phyloP scores from a whole-genome alignment of 2,329 filamentous ascomycete genomes.

The Cladosporium sphaerospermum region DNA sequence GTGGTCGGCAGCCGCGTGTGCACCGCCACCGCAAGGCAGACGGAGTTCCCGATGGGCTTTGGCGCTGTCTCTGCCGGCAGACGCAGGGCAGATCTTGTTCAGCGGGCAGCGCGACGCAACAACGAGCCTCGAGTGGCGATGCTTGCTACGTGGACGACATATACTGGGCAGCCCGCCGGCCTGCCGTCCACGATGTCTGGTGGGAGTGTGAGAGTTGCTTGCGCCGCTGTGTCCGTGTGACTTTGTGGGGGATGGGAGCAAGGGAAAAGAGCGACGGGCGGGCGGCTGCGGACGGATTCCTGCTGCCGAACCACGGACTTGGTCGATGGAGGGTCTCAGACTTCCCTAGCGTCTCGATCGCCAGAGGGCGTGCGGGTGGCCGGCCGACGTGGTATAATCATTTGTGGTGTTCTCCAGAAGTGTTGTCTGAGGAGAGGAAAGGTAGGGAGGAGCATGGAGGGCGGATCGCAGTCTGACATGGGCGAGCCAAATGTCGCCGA shows the following conservation, averaged over 20 bases:
- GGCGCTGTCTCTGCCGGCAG: not conserved
- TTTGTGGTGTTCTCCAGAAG: not conserved
- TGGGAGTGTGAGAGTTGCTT: no score
- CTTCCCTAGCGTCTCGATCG: not conserved
- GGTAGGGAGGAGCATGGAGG: not conserved
- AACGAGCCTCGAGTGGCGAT: slow-evolving; percentile 1
- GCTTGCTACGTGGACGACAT: slow-evolving; percentile 7
- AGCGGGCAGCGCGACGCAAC: not conserved
- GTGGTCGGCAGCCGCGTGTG: slow-evolving; percentile 6
- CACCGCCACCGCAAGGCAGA: slow-evolving; percentile 5
- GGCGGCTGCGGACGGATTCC: not conserved
- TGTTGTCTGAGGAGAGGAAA: not conserved
- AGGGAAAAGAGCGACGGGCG: not conserved
- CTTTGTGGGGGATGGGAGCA: not conserved
- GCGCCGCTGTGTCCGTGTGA: not conserved
- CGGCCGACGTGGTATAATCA: not conserved
- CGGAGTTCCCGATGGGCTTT: slow-evolving; percentile 7
- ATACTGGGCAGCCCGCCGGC: slow-evolving; percentile 4
- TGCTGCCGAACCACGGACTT: not conserved
- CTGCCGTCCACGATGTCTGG: not conserved
- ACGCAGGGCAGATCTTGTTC: slow-evolving; percentile 7
- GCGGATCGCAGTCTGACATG: not conserved
- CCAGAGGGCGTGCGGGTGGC: not conserved
- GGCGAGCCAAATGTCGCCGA: not conserved
- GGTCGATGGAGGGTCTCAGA: not conserved